These are phyloP conservation scores for Ogataea pignaliae DNA, from an alignment of 805 yeast species.

Conservation along the genomic window DNA sequence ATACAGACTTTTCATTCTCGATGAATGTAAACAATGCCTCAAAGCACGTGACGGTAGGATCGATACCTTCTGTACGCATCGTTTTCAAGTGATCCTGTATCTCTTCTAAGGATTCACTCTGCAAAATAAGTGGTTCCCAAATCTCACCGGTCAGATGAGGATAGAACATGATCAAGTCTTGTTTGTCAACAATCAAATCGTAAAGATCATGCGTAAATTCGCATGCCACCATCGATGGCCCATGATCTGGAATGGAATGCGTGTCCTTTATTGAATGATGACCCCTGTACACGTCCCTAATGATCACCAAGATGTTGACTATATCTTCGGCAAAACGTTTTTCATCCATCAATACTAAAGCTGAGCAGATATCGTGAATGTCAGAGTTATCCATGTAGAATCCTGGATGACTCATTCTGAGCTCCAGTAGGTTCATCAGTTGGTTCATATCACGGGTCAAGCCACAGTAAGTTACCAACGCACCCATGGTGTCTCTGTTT, in stretches of 20 bases:
- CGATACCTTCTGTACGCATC: constrained; percentile 4
- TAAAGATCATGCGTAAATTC: constrained; percentile 20
- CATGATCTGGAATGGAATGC: constrained; percentile 9
- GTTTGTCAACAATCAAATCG: constrained; percentile 17
- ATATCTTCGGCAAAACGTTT: constrained; percentile 17
- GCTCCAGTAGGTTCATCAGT: constrained; percentile 19
- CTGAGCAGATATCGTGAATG: constrained; percentile 8
- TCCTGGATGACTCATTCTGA: constrained; percentile 12
- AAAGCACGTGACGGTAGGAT: constrained; percentile 3
- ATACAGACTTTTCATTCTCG: constrained; percentile 1
- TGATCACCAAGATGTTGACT: constrained; percentile 13
- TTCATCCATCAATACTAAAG: constrained; percentile 12
- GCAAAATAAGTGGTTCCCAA: constrained; percentile 14
- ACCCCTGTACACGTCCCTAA: constrained; percentile 13
- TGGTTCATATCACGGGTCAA: constrained; percentile 8
- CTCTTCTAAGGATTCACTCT: constrained; percentile 5
- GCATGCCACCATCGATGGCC: constrained; percentile 10
- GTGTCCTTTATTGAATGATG: constrained; percentile 2
- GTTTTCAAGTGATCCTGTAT: constrained; percentile 5
- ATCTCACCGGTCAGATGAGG: constrained; percentile 16
- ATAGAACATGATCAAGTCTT: constrained; percentile 17
- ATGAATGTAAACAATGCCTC: constrained; percentile 5
- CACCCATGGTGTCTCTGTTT: constrained; percentile 15
- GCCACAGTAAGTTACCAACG: constrained; percentile 13
- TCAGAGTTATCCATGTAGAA: constrained; percentile 13